Evolutionary conservation across 495 filamentous ascomycete genomes (phyloP).

Genomic region (Aspergillus olivimuriae): DNA sequence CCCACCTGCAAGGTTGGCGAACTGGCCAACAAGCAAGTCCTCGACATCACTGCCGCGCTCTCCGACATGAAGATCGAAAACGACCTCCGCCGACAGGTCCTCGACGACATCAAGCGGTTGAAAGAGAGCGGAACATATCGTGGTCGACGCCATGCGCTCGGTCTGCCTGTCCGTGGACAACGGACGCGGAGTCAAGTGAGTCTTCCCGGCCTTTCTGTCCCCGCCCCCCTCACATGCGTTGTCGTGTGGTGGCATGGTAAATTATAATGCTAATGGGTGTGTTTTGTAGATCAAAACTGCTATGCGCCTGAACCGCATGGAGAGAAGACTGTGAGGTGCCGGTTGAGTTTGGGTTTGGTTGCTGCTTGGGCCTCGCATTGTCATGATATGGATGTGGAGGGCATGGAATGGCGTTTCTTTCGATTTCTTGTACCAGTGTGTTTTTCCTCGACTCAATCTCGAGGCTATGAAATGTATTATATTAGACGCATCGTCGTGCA

Average conservation of each 20-base stretch:
- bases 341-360: conserved; percentile 10
- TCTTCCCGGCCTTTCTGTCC: no score
- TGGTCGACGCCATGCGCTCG: conserved; percentile 84
- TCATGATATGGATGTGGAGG: conserved; percentile 19
- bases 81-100: conserved; percentile 66
- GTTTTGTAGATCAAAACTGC: conserved; percentile 77
- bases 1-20: conserved; percentile 67
- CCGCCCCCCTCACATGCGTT: no score
- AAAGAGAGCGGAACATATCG: conserved; percentile 89
- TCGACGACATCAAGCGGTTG: conserved; percentile 79
- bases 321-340: conserved; percentile 42
- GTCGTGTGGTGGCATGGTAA: no score
- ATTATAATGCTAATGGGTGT: no score
- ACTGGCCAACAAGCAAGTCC: conserved; percentile 63
- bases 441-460: conserved; percentile 14
- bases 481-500: no score
- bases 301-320: conserved; percentile 71
- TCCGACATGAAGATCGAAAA: conserved; percentile 93
- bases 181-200: conserved; percentile 72
- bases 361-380: conserved; percentile 18
- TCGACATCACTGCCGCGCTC: conserved; percentile 74
- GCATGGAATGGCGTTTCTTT: conserved; percentile 41
- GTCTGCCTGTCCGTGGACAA: conserved; percentile 82
- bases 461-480: conserved; percentile 26
- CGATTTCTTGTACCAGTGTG: conserved; percentile 17